phyloP scores from a whole-genome alignment of 2,329 filamentous ascomycete species.

The Monilinia vaccinii-corymbosi region DNA sequence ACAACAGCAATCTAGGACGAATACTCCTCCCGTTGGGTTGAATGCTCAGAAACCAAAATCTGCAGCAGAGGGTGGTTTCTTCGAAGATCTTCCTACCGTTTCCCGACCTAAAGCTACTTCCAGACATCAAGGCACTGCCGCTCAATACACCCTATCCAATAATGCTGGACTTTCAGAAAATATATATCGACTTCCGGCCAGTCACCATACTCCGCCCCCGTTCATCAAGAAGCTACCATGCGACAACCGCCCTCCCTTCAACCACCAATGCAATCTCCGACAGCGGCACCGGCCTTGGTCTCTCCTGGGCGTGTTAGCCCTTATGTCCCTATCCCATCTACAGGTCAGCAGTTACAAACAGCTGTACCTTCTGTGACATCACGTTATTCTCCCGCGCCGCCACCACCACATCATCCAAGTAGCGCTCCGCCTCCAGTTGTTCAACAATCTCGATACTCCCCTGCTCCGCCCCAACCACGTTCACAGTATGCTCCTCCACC shows the following conservation, averaged over 20 bases:
- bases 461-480: conserved; percentile 32
- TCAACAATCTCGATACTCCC: conserved; percentile 29
- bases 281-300: conserved; percentile 23
- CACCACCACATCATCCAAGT: conserved; percentile 33
- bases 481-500: conserved; percentile 25
- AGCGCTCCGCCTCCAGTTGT: conserved; percentile 32
- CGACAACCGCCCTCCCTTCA: conserved; percentile 13
- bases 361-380: conserved; percentile 31
- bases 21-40: not conserved
- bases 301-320: conserved; percentile 28
- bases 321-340: conserved; percentile 25
- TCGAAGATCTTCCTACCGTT: conserved; percentile 64
- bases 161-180: conserved; percentile 9
- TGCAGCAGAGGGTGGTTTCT: conserved; percentile 44
- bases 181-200: conserved; percentile 4
- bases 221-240: conserved; percentile 1
- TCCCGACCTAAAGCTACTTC: conserved; percentile 53
- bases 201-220: not conserved
- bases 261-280: conserved; percentile 12
- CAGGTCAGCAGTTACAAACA: conserved; percentile 5
- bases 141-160: conserved; percentile 15
- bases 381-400: conserved; percentile 53
- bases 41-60: conserved; percentile 29
- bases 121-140: conserved; percentile 33
- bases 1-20: conserved; percentile 7